phyloP scores from a whole-genome alignment of 768 basidiomycete species.

The Tulasnella sp. region DNA sequence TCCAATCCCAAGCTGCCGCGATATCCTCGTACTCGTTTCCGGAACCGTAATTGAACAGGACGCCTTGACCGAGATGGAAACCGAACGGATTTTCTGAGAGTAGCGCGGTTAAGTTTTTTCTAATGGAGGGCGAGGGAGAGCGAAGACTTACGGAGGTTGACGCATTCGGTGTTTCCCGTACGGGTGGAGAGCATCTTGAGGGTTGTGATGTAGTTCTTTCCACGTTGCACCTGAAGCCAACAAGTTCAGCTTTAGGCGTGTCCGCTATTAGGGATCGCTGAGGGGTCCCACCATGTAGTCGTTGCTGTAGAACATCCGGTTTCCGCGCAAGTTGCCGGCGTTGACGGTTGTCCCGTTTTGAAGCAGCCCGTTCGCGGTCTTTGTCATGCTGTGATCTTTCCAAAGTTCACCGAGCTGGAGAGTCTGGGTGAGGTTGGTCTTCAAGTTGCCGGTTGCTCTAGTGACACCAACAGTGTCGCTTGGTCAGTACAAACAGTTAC shows the following conservation, averaged over 20 bases:
- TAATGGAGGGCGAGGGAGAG: neutral
- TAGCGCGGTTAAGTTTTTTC: neutral
- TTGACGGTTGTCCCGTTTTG: constrained; percentile 35
- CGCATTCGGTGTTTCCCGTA: constrained; percentile 51
- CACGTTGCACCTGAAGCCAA: constrained; percentile 48
- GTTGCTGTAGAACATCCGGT: constrained; percentile 52
- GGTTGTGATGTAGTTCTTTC: constrained; percentile 45
- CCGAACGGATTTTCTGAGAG: constrained; percentile 43
- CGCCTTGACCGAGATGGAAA: constrained; percentile 60
- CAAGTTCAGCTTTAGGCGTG: neutral
- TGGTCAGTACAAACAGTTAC: neutral
- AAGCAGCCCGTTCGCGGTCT: constrained; percentile 33
- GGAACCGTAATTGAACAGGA: constrained; percentile 47
- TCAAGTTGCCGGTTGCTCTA: constrained; percentile 47
- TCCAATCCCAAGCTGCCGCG: constrained; percentile 64
- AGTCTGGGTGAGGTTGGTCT: constrained; percentile 45
- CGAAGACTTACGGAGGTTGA: constrained; percentile 27
- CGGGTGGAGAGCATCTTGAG: constrained; percentile 52
- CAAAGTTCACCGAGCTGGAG: constrained; percentile 40
- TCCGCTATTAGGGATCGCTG: neutral
- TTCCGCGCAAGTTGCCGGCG: constrained; percentile 41
- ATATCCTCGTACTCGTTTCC: constrained; percentile 69
- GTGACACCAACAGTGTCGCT: neutral
- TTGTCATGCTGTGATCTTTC: constrained; percentile 32
- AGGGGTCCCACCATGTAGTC: constrained; percentile 49